Base-by-base conservation (phyloP, 345 rosid genomes). In the Citrus cavaleriei region DNA sequence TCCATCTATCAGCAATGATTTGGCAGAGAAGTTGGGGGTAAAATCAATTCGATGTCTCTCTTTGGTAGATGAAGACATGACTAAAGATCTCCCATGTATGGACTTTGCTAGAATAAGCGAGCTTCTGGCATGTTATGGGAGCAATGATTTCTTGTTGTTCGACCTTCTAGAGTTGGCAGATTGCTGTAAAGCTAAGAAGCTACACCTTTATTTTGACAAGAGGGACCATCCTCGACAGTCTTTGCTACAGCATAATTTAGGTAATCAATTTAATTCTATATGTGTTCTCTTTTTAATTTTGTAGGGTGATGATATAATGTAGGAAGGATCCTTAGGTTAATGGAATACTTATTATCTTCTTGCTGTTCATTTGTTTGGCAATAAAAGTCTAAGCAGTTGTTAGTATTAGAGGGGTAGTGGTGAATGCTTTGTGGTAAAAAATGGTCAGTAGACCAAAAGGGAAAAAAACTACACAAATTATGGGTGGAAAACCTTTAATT, bases 81-180 rank as follows among this genome's bases (percentile, higher is more conserved):
- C 92, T 78, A 90, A 88, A 84, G 95, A 95, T 91, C 91, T 95
- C 73, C 98, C 97, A 16, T 93, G 98, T 90, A 92, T 95, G 98
- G 98, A 91, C 80, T 89, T 83, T 78, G 84, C 87, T 49, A 93
- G 88, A 88, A 81, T 95, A 83, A 89, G 80, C 32, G 98, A 93
- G 82, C 98, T 93, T 86, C 83, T 95, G 79, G 86, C 90, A 76
- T 57, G 83, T 68, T 91, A 90, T 84, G 98, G 95, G 74, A 87
- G 88, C 89, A 88, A 82, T 83, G 94, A 93, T 58, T 90, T 93
- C 83, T 79, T 95, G 91, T 81, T 93, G 85, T 95, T 93, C 73
- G 98, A 95, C 85, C 90, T 95, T 80, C 95, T 95, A 81, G 98
- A 95, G 89, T 84, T 95, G 88, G 98, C 98, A 78, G 98, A 95